These are phyloP conservation scores for Cyclostephanos tholiformis DNA, from an alignment of 108 stramenopile genomes.

Conservation along the genomic window DNA sequence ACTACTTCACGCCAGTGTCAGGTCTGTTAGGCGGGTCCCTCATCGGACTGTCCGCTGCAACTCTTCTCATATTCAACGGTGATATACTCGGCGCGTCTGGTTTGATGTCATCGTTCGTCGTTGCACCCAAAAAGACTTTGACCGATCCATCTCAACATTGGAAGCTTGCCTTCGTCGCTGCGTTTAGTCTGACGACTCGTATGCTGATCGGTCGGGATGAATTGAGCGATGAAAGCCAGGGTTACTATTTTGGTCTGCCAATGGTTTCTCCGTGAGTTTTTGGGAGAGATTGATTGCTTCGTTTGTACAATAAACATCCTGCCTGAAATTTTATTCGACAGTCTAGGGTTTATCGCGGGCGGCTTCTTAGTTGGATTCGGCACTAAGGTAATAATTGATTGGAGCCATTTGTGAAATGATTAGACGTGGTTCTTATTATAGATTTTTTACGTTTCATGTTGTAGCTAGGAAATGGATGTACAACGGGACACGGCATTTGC, in stretches of 20 bases:
- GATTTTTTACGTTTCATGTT: neutral
- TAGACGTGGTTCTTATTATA: neutral
- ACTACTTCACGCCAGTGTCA: conserved; percentile 42
- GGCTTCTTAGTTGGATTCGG: conserved; percentile 82
- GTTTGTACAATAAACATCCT: neutral
- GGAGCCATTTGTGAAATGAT: conserved; percentile 5
- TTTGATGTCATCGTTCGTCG: conserved; percentile 48
- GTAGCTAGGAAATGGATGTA: conserved; percentile 75
- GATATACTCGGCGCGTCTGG: conserved; percentile 77
- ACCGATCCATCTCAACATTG: conserved; percentile 49
- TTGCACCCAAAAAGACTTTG: conserved; percentile 40
- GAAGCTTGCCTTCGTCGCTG: conserved; percentile 60
- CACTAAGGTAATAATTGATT: conserved; percentile 32
- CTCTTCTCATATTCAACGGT: conserved; percentile 65
- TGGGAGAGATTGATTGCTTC: neutral
- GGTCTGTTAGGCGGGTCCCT: conserved; percentile 37
- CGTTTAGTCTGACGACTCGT: conserved; percentile 52
- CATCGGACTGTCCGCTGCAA: conserved; percentile 56
- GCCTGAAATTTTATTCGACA: conserved; percentile 6
- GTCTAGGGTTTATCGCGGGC: conserved; percentile 53
- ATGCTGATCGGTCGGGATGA: conserved; percentile 42
- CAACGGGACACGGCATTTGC: conserved; percentile 80
- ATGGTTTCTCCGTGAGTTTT: conserved; percentile 26
- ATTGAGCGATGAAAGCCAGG: conserved; percentile 28
- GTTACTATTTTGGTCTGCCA: conserved; percentile 17